phyloP scores from a whole-genome alignment of 192 early-diverging fungal species.

The Irineochytrium annulatum region DNA sequence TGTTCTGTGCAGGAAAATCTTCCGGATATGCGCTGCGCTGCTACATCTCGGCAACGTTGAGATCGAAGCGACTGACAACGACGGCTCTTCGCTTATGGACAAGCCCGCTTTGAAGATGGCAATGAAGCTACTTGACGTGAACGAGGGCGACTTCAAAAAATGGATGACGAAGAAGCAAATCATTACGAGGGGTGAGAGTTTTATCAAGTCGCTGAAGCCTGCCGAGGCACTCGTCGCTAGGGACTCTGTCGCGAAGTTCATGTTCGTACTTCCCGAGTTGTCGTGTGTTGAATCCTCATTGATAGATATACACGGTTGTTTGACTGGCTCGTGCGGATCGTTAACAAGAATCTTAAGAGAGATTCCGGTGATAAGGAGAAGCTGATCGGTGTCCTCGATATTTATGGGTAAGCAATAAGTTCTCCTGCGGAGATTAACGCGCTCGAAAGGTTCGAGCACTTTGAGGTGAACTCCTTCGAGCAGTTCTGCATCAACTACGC shows the following conservation, averaged over 20 bases:
- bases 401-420: constrained; percentile 59
- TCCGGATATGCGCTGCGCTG: constrained; percentile 18
- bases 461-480: constrained; percentile 90
- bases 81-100: not conserved
- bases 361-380: constrained; percentile 36
- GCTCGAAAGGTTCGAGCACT: constrained; percentile 35
- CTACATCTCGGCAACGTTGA: constrained; percentile 44
- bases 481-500: constrained; percentile 89
- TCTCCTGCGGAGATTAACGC: not conserved
- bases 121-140: constrained; percentile 9
- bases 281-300: not conserved
- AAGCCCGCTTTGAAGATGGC: constrained; percentile 4
- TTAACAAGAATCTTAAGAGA: constrained; percentile 64
- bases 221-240: constrained; percentile 64
- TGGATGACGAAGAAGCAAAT: constrained; percentile 83
- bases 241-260: constrained; percentile 86
- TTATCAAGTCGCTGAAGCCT: constrained; percentile 62
- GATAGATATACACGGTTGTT: constrained; percentile 83
- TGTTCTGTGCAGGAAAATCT: constrained; percentile 13
- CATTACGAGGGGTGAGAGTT: constrained; percentile 49
- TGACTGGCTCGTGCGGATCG: constrained; percentile 80
- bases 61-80: constrained; percentile 1
- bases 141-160: constrained; percentile 42
- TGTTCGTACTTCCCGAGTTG: constrained; percentile 59
- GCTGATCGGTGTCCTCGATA: constrained; percentile 93